Conservation (phyloP, 176 grass and related monocot genomes). For the Chrysopogon serrulatus region DNA sequence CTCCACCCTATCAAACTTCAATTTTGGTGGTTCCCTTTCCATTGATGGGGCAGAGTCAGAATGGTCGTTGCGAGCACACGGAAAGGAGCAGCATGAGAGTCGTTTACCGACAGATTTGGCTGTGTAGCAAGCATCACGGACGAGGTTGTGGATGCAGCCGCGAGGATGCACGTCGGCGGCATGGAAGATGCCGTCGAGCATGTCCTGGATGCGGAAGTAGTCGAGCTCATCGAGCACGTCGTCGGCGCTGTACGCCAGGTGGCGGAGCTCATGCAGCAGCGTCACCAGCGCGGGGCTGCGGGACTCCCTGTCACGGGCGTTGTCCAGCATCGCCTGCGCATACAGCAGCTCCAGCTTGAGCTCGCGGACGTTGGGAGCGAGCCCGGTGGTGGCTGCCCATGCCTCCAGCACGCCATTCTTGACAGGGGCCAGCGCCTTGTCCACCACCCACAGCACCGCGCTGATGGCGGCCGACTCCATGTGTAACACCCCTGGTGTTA, state of each 20-base stretch:
- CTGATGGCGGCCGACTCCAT: neutral
- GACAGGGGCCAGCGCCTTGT: slow-evolving; percentile 4
- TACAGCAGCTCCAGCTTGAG: slow-evolving; percentile 5
- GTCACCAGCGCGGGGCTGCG: too few relatives aligned
- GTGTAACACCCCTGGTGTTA: too few relatives aligned
- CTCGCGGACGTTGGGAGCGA: neutral
- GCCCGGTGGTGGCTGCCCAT: neutral
- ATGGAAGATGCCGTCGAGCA: neutral
- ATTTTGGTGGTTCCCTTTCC: too few relatives aligned
- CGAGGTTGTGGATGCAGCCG: neutral
- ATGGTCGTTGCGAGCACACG: too few relatives aligned
- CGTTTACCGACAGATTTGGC: neutral
- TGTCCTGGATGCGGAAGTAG: slow-evolving; percentile 3
- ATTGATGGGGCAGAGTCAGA: too few relatives aligned
- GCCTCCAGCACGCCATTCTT: neutral
- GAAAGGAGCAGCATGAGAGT: neutral
- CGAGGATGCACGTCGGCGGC: neutral
- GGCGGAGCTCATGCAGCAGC: too few relatives aligned
- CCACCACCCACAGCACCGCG: neutral
- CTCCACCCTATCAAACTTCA: too few relatives aligned
- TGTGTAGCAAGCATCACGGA: neutral
- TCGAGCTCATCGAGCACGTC: neutral
- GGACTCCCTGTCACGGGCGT: neutral
- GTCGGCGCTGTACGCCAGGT: too few relatives aligned
- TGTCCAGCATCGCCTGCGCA: neutral